Conservation (phyloP, 305 asterid genomes). For the Euphrasia arctica region DNA sequence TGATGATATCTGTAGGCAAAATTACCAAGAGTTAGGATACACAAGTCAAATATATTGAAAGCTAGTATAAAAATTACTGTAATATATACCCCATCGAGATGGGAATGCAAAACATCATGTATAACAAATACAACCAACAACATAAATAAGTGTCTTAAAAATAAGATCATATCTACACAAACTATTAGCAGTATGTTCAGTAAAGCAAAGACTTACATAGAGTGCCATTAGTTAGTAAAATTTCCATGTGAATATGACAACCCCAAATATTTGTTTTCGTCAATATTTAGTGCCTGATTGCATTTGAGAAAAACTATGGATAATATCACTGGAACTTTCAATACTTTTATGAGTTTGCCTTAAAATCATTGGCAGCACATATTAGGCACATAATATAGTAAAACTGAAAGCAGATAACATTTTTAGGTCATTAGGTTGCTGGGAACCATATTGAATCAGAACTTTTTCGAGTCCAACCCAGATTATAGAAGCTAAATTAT, state of each 20-base stretch:
- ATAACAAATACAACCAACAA: not conserved
- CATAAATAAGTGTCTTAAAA: not conserved
- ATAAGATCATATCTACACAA: not conserved
- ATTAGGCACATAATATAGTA: not conserved
- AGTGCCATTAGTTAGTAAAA: no score
- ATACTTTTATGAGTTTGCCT: not conserved
- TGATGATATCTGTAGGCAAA: not conserved
- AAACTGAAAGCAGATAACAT: slow-evolving; percentile 1
- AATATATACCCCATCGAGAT: not conserved
- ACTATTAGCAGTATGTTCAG: no score
- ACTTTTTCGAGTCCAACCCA: not conserved
- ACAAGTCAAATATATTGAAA: not conserved
- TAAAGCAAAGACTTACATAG: no score
- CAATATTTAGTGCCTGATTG: no score
- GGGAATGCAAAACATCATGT: not conserved
- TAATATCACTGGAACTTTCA: not conserved
- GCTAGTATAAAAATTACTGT: not conserved
- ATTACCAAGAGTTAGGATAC: not conserved
- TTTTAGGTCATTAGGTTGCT: not conserved
- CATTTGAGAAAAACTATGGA: not conserved
- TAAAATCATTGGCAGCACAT: not conserved
- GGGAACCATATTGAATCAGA: not conserved
- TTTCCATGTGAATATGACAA: no score
- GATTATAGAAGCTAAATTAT: not conserved
- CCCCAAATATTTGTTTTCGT: no score